phyloP scores from a whole-genome alignment of 202 grass and related monocot genomes.

The Panicum hallii region DNA sequence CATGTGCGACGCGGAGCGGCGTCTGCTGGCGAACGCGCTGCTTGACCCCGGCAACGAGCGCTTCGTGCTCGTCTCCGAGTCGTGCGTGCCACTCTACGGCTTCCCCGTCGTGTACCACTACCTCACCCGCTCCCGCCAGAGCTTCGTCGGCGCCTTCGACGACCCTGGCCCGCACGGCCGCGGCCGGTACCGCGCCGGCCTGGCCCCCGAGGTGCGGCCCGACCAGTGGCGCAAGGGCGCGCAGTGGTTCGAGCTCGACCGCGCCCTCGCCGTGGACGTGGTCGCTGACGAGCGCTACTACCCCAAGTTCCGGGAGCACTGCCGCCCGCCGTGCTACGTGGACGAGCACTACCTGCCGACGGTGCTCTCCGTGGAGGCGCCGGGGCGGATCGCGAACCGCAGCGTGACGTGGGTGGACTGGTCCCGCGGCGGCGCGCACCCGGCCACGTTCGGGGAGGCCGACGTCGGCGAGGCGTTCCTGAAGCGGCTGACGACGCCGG shows the following conservation, averaged over 20 bases:
- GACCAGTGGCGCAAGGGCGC: conserved; percentile 82
- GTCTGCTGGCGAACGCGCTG: conserved; percentile 81
- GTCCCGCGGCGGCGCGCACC: conserved; percentile 81
- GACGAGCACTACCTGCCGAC: conserved; percentile 88
- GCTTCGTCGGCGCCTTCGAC: conserved; percentile 74
- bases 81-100: conserved; percentile 65
- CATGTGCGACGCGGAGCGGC: conserved; percentile 76
- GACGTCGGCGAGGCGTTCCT: conserved; percentile 63
- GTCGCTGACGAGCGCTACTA: conserved; percentile 68
- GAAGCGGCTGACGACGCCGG: neutral
- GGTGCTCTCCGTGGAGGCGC: conserved; percentile 44
- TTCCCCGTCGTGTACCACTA: conserved; percentile 61
- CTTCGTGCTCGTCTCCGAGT: conserved; percentile 88
- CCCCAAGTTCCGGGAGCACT: conserved; percentile 61
- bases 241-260: conserved; percentile 79
- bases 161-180: conserved; percentile 59
- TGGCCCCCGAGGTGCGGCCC: conserved; percentile 54
- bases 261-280: conserved; percentile 49
- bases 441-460: conserved; percentile 57
- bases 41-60: conserved; percentile 75
- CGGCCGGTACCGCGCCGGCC: conserved; percentile 57
- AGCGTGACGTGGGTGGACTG: conserved; percentile 83
- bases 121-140: conserved; percentile 53
- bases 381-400: conserved; percentile 48
- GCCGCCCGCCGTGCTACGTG: conserved; percentile 54